phyloP scores from a whole-genome alignment of 768 basidiomycete genomes.

The Lepiota brunneoincarnata region DNA sequence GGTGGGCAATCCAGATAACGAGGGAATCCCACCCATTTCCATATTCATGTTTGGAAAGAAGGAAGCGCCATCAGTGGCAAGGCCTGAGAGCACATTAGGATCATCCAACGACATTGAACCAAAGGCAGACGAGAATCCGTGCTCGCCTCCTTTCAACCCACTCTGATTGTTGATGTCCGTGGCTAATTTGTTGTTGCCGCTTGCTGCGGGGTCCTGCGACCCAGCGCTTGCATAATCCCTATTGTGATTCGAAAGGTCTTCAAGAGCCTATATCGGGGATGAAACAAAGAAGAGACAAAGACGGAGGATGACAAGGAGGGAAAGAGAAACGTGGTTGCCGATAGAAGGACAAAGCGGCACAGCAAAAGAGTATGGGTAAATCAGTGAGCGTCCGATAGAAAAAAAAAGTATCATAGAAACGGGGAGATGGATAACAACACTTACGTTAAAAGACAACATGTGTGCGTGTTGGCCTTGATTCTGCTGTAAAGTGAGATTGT shows the following conservation, averaged over 20 bases:
- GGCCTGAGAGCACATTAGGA: conserved; percentile 60
- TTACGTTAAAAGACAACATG: conserved; percentile 8
- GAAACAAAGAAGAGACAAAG: conserved; percentile 11
- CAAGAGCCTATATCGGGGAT: not conserved
- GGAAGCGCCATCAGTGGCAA: conserved; percentile 45
- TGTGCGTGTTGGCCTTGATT: not conserved
- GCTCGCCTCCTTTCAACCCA: conserved; percentile 14
- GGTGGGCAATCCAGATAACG: conserved; percentile 2
- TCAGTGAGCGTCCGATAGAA: not conserved
- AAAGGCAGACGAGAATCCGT: conserved; percentile 60
- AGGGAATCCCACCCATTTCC: not conserved
- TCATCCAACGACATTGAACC: conserved; percentile 79
- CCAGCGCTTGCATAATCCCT: not conserved
- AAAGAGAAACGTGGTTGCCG: no score
- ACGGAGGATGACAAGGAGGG: not conserved
- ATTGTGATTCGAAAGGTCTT: not conserved
- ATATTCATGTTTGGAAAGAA: conserved; percentile 48
- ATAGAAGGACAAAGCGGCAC: no score
- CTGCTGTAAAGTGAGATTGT: conserved; percentile 8
- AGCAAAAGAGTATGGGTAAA: no score
- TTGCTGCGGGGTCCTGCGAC: not conserved
- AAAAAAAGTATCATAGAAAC: conserved; percentile 8
- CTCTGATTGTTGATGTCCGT: conserved; percentile 1
- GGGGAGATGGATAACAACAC: conserved; percentile 5
- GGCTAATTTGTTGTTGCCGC: not conserved